phyloP scores from a whole-genome alignment of 148 eudicot genomes.

The Rhododendron griersonianum region DNA sequence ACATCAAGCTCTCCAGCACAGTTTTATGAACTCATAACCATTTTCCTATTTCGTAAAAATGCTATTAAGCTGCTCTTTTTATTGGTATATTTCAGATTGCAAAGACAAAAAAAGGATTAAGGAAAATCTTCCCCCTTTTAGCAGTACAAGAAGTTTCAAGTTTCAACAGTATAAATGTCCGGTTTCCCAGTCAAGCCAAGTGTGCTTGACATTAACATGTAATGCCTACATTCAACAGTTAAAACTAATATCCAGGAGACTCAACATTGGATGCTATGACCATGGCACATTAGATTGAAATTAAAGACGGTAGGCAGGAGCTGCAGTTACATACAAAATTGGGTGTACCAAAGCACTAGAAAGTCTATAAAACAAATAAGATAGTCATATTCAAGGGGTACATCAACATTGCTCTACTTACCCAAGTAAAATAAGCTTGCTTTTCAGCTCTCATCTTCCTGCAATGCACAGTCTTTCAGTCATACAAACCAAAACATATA shows the following conservation, averaged over 20 bases:
- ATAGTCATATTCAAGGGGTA: not conserved
- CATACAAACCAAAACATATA: constrained; percentile 4
- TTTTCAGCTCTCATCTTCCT: constrained; percentile 95
- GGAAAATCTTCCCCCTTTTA: not conserved
- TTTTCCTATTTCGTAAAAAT: not conserved
- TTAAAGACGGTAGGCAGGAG: not conserved
- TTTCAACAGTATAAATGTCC: not conserved
- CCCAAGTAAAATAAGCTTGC: constrained; percentile 89
- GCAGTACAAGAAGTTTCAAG: not conserved
- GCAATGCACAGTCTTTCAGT: constrained; percentile 17
- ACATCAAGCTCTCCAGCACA: not conserved
- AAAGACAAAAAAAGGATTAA: not conserved
- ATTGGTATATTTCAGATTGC: not conserved
- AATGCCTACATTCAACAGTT: not conserved
- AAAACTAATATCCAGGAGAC: not conserved
- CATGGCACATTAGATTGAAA: not conserved
- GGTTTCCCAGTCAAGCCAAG: not conserved
- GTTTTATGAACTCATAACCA: not conserved
- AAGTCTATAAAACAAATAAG: not conserved
- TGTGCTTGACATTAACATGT: not conserved
- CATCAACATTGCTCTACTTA: constrained; percentile 30
- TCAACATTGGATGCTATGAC: not conserved
- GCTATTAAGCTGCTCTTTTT: not conserved
- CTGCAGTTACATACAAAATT: not conserved
- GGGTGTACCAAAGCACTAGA: not conserved